Conservation (phyloP, 176 grass and related monocot genomes). For the Oryza longistaminata region DNA sequence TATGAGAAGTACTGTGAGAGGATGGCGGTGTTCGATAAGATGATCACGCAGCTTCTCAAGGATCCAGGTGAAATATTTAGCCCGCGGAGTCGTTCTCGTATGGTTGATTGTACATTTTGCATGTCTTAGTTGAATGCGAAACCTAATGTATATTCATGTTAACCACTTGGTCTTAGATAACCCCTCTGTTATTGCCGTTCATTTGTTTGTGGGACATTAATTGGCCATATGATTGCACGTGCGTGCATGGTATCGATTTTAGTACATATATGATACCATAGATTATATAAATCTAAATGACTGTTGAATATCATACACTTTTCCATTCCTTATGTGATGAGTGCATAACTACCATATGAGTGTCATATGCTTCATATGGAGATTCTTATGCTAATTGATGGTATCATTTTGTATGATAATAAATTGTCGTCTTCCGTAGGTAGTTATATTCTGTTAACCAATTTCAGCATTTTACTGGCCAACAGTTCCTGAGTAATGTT, state of each 20-base stretch:
- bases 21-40: conserved; percentile 86
- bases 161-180: background rate
- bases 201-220: background rate
- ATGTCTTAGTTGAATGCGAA: background rate
- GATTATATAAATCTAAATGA: background rate
- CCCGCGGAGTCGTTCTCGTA: background rate
- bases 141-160: conserved; percentile 3
- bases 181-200: background rate
- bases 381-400: background rate
- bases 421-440: background rate
- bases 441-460: background rate
- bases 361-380: background rate
- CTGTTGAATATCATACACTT: background rate
- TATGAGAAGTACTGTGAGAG: conserved; percentile 79
- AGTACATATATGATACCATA: background rate
- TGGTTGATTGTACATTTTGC: conserved; percentile 12
- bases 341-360: background rate
- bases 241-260: background rate
- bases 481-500: background rate
- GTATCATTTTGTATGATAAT: background rate
- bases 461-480: background rate
- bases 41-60: conserved; percentile 57
- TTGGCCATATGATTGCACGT: background rate
- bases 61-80: conserved; percentile 57
- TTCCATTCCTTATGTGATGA: background rate